Evolutionary conservation across 495 filamentous ascomycete species (phyloP), one percentile per base, ranked within the genome.

Genomic region (Annulohypoxylon bovei): DNA sequence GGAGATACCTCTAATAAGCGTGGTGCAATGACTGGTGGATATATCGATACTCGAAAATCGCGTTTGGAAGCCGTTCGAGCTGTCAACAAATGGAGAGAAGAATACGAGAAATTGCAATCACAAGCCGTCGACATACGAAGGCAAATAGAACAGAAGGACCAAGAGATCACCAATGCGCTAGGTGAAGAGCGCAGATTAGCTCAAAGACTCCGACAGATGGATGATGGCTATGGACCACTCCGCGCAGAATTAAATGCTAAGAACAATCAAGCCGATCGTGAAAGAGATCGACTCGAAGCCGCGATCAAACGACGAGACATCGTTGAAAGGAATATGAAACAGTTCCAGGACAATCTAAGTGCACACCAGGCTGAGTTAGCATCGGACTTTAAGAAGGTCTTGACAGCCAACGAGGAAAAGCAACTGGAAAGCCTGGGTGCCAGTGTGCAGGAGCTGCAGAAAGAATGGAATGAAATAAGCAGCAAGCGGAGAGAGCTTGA

Each of bases 1-100:
- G 95, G 95, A 74, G 95, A 99, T 79, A 91, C 91, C 49, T 90
- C 93, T 1, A 94, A 98, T 79, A 97, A 94, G 82, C 90, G 94
- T 68, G 95, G 95, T 78, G 95, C 94, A 1, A 87, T 98, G 81
- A 97, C 92, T 25, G 95, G 95, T 81, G 95, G 95, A 69, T 99
- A 90, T 78, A 87, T 95, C 40, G 95, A 99, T 75, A 86, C 91
- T 1, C 87, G 91, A 23, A 88, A 88, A 50, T 98, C 95, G 0
- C 88, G 94, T 12, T 82, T 98, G 11, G 91, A 96, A 62, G 93
- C 92, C 32, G 90, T 97, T 14, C 92, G 88, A 66, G 86, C 87
- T n/a, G 85, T 93, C 27, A 85, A 88, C 18, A 90, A 87, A 72
- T 92, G 90, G 84, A 88, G 93, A 25, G 89, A 91, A 39, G 87